Percentiles rank a stretch among this genome's conserved stretches.
phyloP scores from a whole-genome alignment of 257 asterid species.

The Coffea eugenioides region DNA sequence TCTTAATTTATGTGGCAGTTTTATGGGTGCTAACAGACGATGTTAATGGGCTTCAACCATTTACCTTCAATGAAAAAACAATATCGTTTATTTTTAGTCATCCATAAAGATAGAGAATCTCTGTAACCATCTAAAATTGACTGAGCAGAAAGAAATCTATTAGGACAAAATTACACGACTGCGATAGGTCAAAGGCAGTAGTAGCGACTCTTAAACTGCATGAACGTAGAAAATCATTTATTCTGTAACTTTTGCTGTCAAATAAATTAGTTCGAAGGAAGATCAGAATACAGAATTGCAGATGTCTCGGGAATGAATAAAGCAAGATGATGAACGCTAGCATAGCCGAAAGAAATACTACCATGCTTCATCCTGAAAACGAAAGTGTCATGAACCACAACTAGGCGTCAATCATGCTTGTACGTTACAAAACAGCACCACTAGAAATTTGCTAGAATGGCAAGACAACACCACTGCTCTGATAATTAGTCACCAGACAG shows the following conservation, averaged over 20 bases:
- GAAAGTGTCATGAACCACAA: not conserved
- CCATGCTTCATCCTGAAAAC: not conserved
- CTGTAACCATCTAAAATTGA: not conserved
- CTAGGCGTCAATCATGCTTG: slow-evolving; percentile 57
- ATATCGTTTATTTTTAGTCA: not conserved
- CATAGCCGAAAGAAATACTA: not conserved
- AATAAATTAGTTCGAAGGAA: not conserved
- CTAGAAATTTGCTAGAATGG: not conserved
- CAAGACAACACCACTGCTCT: not conserved
- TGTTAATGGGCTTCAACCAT: not conserved
- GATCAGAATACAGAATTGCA: not conserved
- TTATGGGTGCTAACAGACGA: not conserved
- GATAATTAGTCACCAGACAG: not conserved
- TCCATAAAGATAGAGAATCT: not conserved
- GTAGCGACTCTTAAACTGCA: no score
- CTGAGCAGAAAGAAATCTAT: not conserved
- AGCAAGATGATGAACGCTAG: not conserved
- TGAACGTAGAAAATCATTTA: not conserved
- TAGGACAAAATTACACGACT: not conserved
- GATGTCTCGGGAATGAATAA: not conserved
- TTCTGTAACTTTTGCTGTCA: not conserved
- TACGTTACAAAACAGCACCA: not conserved
- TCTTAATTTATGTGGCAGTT: not conserved
- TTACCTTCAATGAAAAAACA: not conserved
- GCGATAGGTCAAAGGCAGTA: no score